A percentile compares a stretch with the other conserved stretches of the same genome.
Evolutionary conservation across 345 rosid genomes (phyloP).

Genomic region (sweet orange (Citrus sinensis)): DVS_A1.0 CM039167.1:813001-813500

Average conservation of each 20-base stretch:
- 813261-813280: slow-evolving; percentile 25
- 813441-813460: too few species aligned
- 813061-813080: background rate
- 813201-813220: too few species aligned
- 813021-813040: background rate
- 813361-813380: slow-evolving; percentile 87
- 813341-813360: slow-evolving; percentile 82
- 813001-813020: too few species aligned
- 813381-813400: slow-evolving; percentile 57
- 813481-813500: slow-evolving; percentile 42
- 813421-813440: too few species aligned
- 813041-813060: background rate
- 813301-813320: slow-evolving; percentile 30
- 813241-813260: too few species aligned
- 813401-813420: too few species aligned
- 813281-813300: slow-evolving; percentile 38
- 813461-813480: too few species aligned
- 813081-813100: slow-evolving; percentile 1
- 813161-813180: too few species aligned
- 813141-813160: too few species aligned
- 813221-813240: too few species aligned
- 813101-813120: slow-evolving; percentile 27
- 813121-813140: too few species aligned
- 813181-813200: too few species aligned
- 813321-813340: slow-evolving; percentile 56